These are phyloP conservation scores for Macrotyloma uniflorum DNA, from an alignment of 306 rosid species.

Conservation along the genomic window DNA sequence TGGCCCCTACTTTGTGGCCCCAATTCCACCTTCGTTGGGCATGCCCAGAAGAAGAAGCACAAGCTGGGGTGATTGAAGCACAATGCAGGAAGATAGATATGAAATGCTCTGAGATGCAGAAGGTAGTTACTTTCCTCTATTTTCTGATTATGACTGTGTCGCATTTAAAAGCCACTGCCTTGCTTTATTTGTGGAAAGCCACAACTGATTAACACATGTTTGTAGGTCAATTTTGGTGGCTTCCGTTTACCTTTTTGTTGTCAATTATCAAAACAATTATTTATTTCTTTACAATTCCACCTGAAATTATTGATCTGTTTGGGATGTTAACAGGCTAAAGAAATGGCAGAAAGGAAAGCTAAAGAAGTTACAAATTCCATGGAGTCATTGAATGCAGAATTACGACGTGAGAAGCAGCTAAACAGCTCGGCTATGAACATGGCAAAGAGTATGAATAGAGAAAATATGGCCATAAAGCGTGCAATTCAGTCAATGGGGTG, in stretches of 20 bases:
- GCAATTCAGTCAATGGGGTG: slow-evolving; percentile 92
- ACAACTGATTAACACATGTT: background rate
- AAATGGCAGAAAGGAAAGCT: slow-evolving; percentile 74
- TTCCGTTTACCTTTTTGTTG: background rate
- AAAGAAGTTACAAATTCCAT: slow-evolving; percentile 57
- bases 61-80: slow-evolving; percentile 78
- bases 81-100: slow-evolving; percentile 64
- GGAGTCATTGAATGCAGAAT: slow-evolving; percentile 70
- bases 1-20: slow-evolving; percentile 97
- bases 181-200: background rate
- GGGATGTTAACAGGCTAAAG: slow-evolving; percentile 72
- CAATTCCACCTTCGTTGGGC: slow-evolving; percentile 97
- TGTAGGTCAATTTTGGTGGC: background rate
- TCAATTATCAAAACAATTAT: slow-evolving; percentile 20
- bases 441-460: slow-evolving; percentile 67
- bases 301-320: slow-evolving; percentile 20
- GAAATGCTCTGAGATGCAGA: slow-evolving; percentile 66
- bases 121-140: slow-evolving; percentile 55
- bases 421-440: slow-evolving; percentile 64
- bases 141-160: slow-evolving; percentile 20
- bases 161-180: background rate
- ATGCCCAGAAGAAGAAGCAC: slow-evolving; percentile 78
- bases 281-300: slow-evolving; percentile 13
- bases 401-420: slow-evolving; percentile 64
- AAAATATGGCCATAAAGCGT: slow-evolving; percentile 76